Evolutionary conservation across 139 green algal genomes (phyloP), one percentile per base, ranked within the genome.

Genomic region (Tetradesmus lagerheimii): DNA sequence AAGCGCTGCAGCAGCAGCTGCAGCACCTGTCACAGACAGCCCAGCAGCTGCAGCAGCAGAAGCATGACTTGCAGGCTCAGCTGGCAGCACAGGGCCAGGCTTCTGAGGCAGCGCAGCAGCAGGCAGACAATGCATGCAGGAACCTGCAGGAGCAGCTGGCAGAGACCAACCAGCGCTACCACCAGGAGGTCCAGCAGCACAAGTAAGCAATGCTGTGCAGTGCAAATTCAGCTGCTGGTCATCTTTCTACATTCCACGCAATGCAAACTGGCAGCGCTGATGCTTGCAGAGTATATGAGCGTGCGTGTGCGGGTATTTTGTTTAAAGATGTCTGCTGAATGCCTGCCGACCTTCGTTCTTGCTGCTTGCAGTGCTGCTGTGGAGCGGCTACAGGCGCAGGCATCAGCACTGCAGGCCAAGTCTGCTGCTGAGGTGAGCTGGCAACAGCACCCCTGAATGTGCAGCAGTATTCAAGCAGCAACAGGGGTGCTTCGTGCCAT

Each of bases 331-430:
- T 45, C 18, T 2, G 37, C 20, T 85, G 41, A 27, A 15, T 62
- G 47, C 20, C 66, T 34, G 66, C 4, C 3, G 20, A 4, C 31
- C 77, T 47, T 62, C 15, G 5, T 50, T 1, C 38, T 83, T 82
- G 50, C 29, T 74, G 29, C 23, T 29, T 47, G 71, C 85, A 89
- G 85, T 38, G 85, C 85, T 37, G 43, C 71, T 43, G 67, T 94
- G 29, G 91, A 93, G 92, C 87, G 45, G 20, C 67, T 92, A 5
- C 80, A 92, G 38, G 83, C 82, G 6, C 77, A 91, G 82, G 11
- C 91, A 16, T 31, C 74, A 15, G 64, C 9, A 4, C 45, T 90
- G 57, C 75, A 87, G 34, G 38, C n/a, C 57, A 78, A 89, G 53
- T 41, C 53, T 31, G 31, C 83, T 27, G 83, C 64, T 53, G 85